Base-by-base conservation (phyloP, 192 early-diverging fungal species). In the Radiomyces spectabilis region DNA sequence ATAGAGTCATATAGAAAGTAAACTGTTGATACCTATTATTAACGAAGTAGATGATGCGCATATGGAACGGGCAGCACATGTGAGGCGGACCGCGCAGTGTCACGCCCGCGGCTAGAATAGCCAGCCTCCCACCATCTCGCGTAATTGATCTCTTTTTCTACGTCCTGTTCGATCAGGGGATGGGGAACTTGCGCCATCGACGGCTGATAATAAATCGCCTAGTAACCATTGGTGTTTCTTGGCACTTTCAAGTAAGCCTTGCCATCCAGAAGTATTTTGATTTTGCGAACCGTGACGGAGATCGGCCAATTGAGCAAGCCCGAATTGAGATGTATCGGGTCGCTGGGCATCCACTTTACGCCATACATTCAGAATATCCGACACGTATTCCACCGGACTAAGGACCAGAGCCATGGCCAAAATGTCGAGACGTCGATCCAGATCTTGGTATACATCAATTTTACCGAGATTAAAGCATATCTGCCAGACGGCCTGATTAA, bases 381-480 rank as follows among this genome's bases (percentile, higher is more conserved):
- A 35, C 7, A 66, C 44, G 24, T 73, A 56, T 22, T 82, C 74
- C 0, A 60, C 53, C 6, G 81, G 75, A 54, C 84, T 78, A 9
- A 75, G 51, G 2, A 69, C 54, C 41, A 85, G 53, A 1, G 84
- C 79, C 53, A 73, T 75, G 8, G 70, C 81, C 24, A 79, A 50
- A 4, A 75, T 56, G n/a, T 69, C 67, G 57, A 82, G 48, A 43
- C 74, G 59, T 33, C 73, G 69, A 16, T 57, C 45, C n/a, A 74
- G 16, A 59, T 82, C 57, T 32, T 58, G 7, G 54, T 55, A 74
- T 38, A 55, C 27, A 45, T 75, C 59, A 55, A 72, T 57, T 51
- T 77, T 55, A 53, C 70, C 59, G 29, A 71, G 39, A 38, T 75
- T 47, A 51, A 63, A 59, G 49, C 77, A 58, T 40, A 65, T 65